Base-by-base conservation (phyloP, 2,329 filamentous ascomycete genomes). In the Ophiostoma fasciatum region DNA sequence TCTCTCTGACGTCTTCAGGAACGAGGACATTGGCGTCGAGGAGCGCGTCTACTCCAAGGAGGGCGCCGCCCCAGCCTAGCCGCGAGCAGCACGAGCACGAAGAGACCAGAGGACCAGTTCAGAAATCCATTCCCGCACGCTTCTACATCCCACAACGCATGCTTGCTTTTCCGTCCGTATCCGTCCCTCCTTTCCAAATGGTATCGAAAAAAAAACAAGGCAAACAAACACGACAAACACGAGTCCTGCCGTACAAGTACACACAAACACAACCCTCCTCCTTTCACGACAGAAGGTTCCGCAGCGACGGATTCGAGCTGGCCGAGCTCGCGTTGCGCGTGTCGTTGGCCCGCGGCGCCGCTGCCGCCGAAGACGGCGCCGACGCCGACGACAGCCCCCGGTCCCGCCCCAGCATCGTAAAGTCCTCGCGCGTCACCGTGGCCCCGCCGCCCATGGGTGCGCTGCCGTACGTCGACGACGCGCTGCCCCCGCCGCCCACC, bases 251-350 rank as follows among this genome's bases (percentile, higher is more conserved):
- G n/a, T n/a, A n/a, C n/a, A 35, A 23, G 13, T 14, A 6, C 12
- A 31, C 25, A 25, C 18, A 36, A 14, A n/a, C 1, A 22, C 12
- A 35, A 7, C 4, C 15, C 3, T n/a, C 7, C 13, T 5, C 23
- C 11, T 8, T 14, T 36, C 25, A 83, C 32, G 73, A 78, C 36
- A 87, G 64, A 33, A 87, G 56, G 48, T 87, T 85, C 47, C 76
- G 72, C 42, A 87, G 54, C 9, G 80, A 84, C 10, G 81, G 79
- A 49, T 76, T 85, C 13, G 80, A 78, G 48, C 81, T 85, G 4
- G 80, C 80, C n/a, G 78, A 78, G 34, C 68, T 70, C 21, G 66
- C 58, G 22, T 66, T 61, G 32, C 67, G 59, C 15, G 42, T 52
- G 33, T 69, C 64, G 35, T 53, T 38, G 30, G 52, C 43, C 31